A percentile compares a stretch with the other conserved stretches of the same genome.
Evolutionary conservation across 768 basidiomycete species (phyloP).

Genomic region (Suillus occidentalis): DNA sequence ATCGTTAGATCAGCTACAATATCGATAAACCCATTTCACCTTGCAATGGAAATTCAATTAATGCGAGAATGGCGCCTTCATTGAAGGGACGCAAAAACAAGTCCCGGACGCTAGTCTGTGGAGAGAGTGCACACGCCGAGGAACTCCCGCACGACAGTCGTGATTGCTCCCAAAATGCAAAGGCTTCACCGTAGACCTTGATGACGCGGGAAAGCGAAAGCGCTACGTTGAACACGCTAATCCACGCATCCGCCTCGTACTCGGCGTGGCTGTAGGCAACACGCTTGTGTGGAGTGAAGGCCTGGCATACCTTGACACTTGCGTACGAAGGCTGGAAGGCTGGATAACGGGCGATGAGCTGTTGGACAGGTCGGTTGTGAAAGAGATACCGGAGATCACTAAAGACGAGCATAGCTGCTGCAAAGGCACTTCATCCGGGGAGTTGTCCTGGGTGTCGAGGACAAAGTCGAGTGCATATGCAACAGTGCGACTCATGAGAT

Average conservation of each 20-base stretch:
- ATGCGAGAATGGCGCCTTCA: slow-evolving; percentile 66
- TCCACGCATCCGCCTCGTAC: slow-evolving; percentile 97
- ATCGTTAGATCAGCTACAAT: slow-evolving; percentile 4
- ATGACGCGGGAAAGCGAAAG: slow-evolving; percentile 86
- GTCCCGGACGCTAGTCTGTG: slow-evolving; percentile 62
- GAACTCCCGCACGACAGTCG: slow-evolving; percentile 68
- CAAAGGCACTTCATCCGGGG: too few species aligned
- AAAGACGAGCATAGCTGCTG: slow-evolving; percentile 73
- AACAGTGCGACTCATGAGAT: too few species aligned
- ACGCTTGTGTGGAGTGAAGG: slow-evolving; percentile 90
- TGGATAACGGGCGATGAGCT: slow-evolving; percentile 67
- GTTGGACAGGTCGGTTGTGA: slow-evolving; percentile 78
- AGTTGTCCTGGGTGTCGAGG: too few species aligned
- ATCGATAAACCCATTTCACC: slow-evolving; percentile 47
- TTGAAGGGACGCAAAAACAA: slow-evolving; percentile 60
- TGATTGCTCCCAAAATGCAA: slow-evolving; percentile 61
- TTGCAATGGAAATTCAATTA: slow-evolving; percentile 88
- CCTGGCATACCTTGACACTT: slow-evolving; percentile 71
- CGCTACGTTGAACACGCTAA: slow-evolving; percentile 93
- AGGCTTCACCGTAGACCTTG: slow-evolving; percentile 87
- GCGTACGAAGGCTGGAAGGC: slow-evolving; percentile 65
- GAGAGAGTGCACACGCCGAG: slow-evolving; percentile 63
- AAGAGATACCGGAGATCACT: slow-evolving; percentile 86
- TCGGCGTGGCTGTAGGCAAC: slow-evolving; percentile 84
- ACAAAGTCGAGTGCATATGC: too few species aligned